Conservation (phyloP, 1,284 basidiomycete genomes). For the Prillingera fragicola region DNA sequence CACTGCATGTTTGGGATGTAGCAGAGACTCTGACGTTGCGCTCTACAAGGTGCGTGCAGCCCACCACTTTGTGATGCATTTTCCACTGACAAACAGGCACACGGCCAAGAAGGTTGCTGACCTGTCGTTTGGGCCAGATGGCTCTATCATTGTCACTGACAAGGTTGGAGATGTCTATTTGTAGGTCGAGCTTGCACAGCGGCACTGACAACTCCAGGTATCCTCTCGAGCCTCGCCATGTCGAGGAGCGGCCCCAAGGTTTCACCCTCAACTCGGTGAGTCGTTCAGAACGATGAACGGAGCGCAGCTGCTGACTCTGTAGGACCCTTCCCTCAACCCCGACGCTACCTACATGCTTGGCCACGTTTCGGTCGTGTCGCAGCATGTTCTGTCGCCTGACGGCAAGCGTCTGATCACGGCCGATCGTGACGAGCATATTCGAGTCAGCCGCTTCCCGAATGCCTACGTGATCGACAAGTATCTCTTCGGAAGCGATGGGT, state of each 20-base stretch:
- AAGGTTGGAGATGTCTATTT: conserved; percentile 44
- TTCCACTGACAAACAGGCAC: background rate
- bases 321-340: conserved; percentile 58
- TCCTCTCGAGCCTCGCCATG: conserved; percentile 57
- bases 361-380: conserved; percentile 76
- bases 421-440: conserved; percentile 87
- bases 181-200: conserved; percentile 16
- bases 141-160: conserved; percentile 36
- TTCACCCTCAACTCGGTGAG: conserved; percentile 61
- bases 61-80: background rate
- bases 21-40: conserved; percentile 5
- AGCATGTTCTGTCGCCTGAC: conserved; percentile 61
- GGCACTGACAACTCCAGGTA: conserved; percentile 25
- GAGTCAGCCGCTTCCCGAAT: conserved; percentile 81
- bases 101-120: conserved; percentile 26
- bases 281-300: too few species aligned
- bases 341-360: conserved; percentile 48
- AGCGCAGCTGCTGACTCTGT: too few species aligned
- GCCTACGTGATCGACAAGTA: conserved; percentile 77
- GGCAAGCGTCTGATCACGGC: conserved; percentile 73
- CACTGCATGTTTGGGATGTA: conserved; percentile 66
- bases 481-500: conserved; percentile 78
- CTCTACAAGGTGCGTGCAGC: conserved; percentile 1
- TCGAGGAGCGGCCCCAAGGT: conserved; percentile 25
- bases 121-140: conserved; percentile 20